These are phyloP conservation scores for Alternaria rosae DNA, from an alignment of 2,329 filamentous ascomycete genomes.

Conservation along the genomic window DNA sequence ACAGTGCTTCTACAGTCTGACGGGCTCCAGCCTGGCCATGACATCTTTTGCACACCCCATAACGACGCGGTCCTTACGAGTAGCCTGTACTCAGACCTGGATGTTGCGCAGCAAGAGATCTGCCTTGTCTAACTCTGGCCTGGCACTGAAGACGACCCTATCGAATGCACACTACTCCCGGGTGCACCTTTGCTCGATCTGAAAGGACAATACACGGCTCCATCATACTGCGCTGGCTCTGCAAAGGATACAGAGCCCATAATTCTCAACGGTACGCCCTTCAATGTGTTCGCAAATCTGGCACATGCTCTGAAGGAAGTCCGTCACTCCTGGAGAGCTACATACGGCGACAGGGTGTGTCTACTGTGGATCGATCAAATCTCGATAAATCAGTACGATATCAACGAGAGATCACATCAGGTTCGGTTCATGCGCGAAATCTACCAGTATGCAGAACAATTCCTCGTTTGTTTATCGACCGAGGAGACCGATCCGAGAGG, in stretches of 20 bases:
- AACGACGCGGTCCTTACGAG: background rate
- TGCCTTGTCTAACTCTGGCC: background rate
- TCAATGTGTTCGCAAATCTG: background rate
- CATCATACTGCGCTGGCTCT: background rate
- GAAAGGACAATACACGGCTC: background rate
- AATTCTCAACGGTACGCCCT: background rate
- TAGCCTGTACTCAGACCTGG: background rate
- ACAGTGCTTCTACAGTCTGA: background rate
- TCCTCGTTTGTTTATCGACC: background rate
- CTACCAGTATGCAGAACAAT: background rate
- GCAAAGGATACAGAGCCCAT: background rate
- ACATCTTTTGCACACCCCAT: background rate
- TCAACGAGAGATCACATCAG: background rate
- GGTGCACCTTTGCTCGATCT: background rate
- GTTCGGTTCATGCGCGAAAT: background rate
- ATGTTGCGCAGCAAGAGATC: background rate
- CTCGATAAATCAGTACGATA: background rate
- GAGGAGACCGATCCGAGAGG: rapidly evolving
- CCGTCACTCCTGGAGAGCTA: background rate
- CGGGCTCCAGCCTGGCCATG: background rate
- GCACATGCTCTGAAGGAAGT: background rate
- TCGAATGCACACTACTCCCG: background rate
- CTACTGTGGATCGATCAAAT: background rate
- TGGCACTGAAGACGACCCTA: background rate
- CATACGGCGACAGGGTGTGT: background rate